Evolutionary conservation across 75 land plant genomes (phyloP), one percentile per base, ranked within the genome.

Genomic region (Ceratopteris richardii): DNA sequence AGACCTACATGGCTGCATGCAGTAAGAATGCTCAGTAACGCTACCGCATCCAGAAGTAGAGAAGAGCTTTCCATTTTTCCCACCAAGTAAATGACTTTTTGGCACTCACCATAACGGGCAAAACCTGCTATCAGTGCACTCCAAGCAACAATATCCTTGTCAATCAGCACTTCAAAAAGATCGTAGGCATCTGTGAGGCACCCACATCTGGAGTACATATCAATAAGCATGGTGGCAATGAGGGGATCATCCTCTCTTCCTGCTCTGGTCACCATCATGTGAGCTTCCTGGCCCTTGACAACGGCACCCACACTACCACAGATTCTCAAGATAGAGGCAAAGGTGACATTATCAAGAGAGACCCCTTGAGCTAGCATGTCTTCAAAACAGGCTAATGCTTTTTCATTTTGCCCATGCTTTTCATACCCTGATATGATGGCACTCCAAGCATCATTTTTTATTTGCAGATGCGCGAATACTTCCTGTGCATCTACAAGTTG

Each of bases 331-430:
- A 75, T 62, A 18, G 68, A 63, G 9, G 69, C 43, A 12, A 75
- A 82, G 0, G 86, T 76, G 65, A 79, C 79, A 18, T 82, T 64
- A n/a, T 76, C 56, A 12, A 79, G 79, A 4, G 55, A 21, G 23
- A 56, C 13, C 13, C 50, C 18, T 46, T 2, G 14, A 5, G 22
- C 2, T 17, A 6, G 12, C 50, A 46, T 46, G 13, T n/a, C 14
- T 21, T 21, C 50, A 5, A 46, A 14, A 18, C 5, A 46, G 3
- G 4, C 14, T 2, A 46, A 21, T 6, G 50, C 14, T 2, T 5
- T 3, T 18, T 18, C 50, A 21, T 3, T 6, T 17, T 21, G 13
- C 5, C 50, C 50, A 46, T 46, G 50, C 2, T 14, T 5, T 2
- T 68, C 46, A 57, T 65, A 72, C 0, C 74, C 73, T 14, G 76